phyloP scores from a whole-genome alignment of 208 protist genomes.

The Porcisia deanei region DNA sequence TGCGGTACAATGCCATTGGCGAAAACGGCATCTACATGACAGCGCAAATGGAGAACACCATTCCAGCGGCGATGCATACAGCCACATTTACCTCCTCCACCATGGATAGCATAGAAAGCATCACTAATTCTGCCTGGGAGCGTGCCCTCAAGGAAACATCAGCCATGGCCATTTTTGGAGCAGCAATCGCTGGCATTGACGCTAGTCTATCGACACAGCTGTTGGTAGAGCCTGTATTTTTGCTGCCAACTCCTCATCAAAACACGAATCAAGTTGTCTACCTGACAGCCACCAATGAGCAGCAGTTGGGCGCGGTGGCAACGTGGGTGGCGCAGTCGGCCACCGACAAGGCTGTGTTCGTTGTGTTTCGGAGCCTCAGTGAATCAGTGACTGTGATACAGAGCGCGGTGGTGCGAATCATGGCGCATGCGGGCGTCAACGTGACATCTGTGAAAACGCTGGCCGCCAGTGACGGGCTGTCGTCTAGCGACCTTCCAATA shows the following conservation, averaged over 20 bases:
- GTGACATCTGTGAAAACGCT: neutral
- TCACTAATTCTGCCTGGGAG: neutral
- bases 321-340: constrained; percentile 8
- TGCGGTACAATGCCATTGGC: neutral
- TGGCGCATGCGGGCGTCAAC: neutral
- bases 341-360: neutral
- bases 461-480: neutral
- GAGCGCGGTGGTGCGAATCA: constrained; percentile 1
- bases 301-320: constrained; percentile 28
- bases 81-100: neutral
- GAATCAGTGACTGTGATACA: neutral
- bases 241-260: constrained; percentile 18
- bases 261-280: constrained; percentile 25
- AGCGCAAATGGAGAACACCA: neutral
- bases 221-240: constrained; percentile 19
- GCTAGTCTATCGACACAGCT: neutral
- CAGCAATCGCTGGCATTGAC: neutral
- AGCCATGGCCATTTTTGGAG: constrained; percentile 1
- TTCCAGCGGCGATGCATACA: neutral
- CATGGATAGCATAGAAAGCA: neutral
- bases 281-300: constrained; percentile 29
- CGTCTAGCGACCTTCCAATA: neutral
- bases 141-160: neutral
- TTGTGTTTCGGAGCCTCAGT: neutral
- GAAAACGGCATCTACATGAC: constrained; percentile 8